Evolutionary conservation across 2,329 filamentous ascomycete genomes (phyloP).

Genomic region (Lasiodiplodia gonubiensis): DNA sequence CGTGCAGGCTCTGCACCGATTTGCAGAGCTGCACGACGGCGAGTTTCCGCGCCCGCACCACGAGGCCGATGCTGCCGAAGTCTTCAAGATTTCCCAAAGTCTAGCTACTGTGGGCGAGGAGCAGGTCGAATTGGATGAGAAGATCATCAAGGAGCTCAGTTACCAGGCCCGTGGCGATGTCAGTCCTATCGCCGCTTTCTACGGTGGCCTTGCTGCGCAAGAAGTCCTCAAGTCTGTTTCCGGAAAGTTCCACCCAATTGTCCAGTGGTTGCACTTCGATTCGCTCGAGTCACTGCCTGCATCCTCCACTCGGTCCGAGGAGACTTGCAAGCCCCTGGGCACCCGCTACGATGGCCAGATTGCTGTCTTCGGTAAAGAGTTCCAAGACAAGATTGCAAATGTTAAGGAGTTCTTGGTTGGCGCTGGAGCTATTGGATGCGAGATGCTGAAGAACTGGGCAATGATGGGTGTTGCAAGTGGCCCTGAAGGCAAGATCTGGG

Average conservation of each 20-base stretch:
- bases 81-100: slow-evolving; percentile 75
- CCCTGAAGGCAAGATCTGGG: slow-evolving; percentile 83
- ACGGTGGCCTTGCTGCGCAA: slow-evolving; percentile 90
- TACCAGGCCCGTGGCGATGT: slow-evolving; percentile 93
- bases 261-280: slow-evolving; percentile 97
- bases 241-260: slow-evolving; percentile 94
- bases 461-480: slow-evolving; percentile 96
- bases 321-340: slow-evolving; percentile 83
- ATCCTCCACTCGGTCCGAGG: slow-evolving; percentile 75
- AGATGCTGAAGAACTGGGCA: slow-evolving; percentile 99
- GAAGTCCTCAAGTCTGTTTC: slow-evolving; percentile 97
- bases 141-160: slow-evolving; percentile 88
- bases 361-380: slow-evolving; percentile 91
- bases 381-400: slow-evolving; percentile 91
- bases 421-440: slow-evolving; percentile 95
- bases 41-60: slow-evolving; percentile 83
- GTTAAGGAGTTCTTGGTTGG: slow-evolving; percentile 93
- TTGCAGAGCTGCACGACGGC: slow-evolving; percentile 72
- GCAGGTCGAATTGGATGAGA: slow-evolving; percentile 85
- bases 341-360: slow-evolving; percentile 96
- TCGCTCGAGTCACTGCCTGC: slow-evolving; percentile 93
- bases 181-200: slow-evolving; percentile 91
- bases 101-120: slow-evolving; percentile 71
- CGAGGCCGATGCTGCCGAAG: slow-evolving; percentile 78
- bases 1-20: slow-evolving; percentile 89